Conservation (phyloP, 176 grass and related monocot genomes). For the Juncus inflexus region DNA sequence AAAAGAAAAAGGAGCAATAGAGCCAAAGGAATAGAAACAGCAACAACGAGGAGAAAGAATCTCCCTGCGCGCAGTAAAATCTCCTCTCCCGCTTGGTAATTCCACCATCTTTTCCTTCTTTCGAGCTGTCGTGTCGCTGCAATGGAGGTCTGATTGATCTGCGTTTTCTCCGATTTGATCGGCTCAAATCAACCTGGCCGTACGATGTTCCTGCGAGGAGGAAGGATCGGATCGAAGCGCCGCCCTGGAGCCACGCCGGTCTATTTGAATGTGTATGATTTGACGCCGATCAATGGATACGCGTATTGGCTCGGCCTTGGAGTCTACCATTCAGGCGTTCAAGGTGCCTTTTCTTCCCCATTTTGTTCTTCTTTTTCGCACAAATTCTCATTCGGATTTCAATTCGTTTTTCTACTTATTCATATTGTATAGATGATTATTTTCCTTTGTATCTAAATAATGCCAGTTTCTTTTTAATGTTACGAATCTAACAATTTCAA, state of each 20-base stretch:
- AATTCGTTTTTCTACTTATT: neutral
- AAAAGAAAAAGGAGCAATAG: neutral
- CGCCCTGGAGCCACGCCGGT: conserved; percentile 38
- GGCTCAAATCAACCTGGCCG: neutral
- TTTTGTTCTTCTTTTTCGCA: too few species aligned
- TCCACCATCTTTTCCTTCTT: neutral
- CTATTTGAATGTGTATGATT: conserved; percentile 83
- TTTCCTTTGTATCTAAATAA: too few species aligned
- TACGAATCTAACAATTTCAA: too few species aligned
- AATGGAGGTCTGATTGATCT: conserved; percentile 26
- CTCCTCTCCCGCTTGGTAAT: neutral
- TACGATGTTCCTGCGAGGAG: conserved; percentile 9
- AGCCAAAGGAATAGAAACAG: neutral
- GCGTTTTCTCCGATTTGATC: neutral
- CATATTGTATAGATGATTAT: too few species aligned
- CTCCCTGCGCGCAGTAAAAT: neutral
- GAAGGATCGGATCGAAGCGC: conserved; percentile 3
- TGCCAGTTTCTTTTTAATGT: too few species aligned
- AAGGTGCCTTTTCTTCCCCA: conserved; percentile 31
- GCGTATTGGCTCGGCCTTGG: conserved; percentile 80
- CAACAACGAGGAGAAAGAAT: neutral
- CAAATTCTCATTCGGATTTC: neutral
- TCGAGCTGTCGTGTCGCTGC: neutral
- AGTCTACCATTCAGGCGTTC: conserved; percentile 80
- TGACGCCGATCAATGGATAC: conserved; percentile 77